Percentiles rank a stretch among this genome's conserved stretches.
Conservation (phyloP, 345 rosid species). For the Eucalyptus sideroxylon region DNA sequence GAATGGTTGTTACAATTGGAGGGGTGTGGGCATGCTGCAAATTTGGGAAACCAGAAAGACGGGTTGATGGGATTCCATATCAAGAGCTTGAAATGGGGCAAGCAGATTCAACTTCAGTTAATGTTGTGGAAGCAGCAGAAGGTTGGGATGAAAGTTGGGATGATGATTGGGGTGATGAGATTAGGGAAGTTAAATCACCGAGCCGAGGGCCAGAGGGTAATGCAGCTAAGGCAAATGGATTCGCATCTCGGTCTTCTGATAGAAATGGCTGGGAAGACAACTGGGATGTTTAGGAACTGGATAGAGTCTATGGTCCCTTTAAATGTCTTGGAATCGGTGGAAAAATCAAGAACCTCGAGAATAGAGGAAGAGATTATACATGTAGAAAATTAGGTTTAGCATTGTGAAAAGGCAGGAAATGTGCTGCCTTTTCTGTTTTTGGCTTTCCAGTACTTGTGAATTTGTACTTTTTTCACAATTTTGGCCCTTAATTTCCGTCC, state of each 20-base stretch:
- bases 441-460: not conserved
- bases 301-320: not conserved
- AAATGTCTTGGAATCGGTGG: not conserved
- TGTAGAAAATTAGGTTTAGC: not conserved
- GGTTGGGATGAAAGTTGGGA: slow-evolving; percentile 25
- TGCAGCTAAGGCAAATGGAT: not conserved
- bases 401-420: not conserved
- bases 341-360: not conserved
- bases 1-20: slow-evolving; percentile 5
- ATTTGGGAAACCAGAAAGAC: slow-evolving; percentile 37
- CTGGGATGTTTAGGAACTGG: slow-evolving; percentile 10
- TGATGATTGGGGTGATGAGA: slow-evolving; percentile 20
- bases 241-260: not conserved
- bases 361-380: not conserved
- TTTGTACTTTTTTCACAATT: not conserved
- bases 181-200: slow-evolving; percentile 4
- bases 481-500: not conserved
- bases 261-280: slow-evolving; percentile 4
- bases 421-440: not conserved
- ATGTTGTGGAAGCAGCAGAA: slow-evolving; percentile 3
- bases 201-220: not conserved
- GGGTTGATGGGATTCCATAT: slow-evolving; percentile 42
- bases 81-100: slow-evolving; percentile 56
- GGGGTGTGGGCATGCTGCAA: slow-evolving; percentile 48
- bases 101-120: not conserved